Evolutionary conservation across 2,329 filamentous ascomycete genomes (phyloP), one percentile per base, ranked within the genome.

Genomic region (Parafenestella ontariensis): DNA sequence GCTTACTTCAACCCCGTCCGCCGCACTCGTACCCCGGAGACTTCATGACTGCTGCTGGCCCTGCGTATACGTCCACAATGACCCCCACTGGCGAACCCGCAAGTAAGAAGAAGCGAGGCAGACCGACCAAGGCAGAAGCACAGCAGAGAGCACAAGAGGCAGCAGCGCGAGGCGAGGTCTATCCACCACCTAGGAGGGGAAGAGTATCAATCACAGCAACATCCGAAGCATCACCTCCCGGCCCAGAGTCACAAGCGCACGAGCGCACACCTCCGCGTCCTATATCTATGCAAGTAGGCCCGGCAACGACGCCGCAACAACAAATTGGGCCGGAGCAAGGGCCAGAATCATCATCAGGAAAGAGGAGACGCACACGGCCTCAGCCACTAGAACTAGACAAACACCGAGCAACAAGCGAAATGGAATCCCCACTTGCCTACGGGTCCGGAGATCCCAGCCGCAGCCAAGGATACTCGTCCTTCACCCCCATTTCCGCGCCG

Each of bases 121-220:
- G 79, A 49, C 79, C 79, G 7, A 80, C 79, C 3, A 82, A 81
- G 56, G 78, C 77, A 50, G 78, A 81, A 61, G 74, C 77, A 34
- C 74, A 79, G 52, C 75, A 76, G 49, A 78, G 77, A 65, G 77
- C 75, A 28, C 74, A 77, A 47, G 76, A 73, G 53, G 76, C 76
- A 47, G 69, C 71, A 40, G 72, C 72, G 33, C 70, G 72, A 33
- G 76, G 74, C 9, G 76, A 79, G 54, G 59, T 70, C 18, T 77
- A 78, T 42, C 73, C 75, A 43, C 72, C 73, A 46, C 70, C 74
- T 11, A 69, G 73, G 49, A 71, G 69, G 56, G 65, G 64, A 17
- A 68, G 72, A 45, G 56, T 64, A 21, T 75, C 73, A 9, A 59
- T 72, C 41, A 68, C 71, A 10, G 61, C 61, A 23, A 56, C 65